These are phyloP conservation scores for Volvariella volvacea DNA, from an alignment of 1,284 basidiomycete species.

Conservation along the genomic window DNA sequence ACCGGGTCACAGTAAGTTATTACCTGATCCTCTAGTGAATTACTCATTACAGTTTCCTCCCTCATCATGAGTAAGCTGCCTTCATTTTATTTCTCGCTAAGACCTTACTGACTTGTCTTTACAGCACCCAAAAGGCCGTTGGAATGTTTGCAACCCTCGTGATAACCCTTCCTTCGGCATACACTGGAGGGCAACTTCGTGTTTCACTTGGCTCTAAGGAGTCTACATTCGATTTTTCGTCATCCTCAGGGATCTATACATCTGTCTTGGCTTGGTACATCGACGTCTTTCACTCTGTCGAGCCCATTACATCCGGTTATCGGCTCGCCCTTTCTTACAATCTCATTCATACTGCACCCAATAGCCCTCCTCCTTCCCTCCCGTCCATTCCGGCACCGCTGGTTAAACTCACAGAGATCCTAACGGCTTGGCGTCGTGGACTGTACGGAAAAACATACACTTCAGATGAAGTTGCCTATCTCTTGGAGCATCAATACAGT, in stretches of 20 bases:
- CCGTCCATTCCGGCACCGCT: neutral
- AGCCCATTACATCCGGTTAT: neutral
- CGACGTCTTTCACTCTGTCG: neutral
- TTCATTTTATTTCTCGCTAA: neutral
- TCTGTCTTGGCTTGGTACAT: neutral
- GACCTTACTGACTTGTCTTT: neutral
- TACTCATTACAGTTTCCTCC: conserved; percentile 15
- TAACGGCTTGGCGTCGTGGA: neutral
- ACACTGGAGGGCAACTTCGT: conserved; percentile 13
- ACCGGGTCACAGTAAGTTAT: conserved; percentile 35
- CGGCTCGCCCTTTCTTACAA: neutral
- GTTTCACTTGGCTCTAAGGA: neutral
- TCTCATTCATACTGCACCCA: neutral
- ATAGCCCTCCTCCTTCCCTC: neutral
- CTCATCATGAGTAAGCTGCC: conserved; percentile 21
- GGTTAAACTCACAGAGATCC: neutral
- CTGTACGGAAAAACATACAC: neutral
- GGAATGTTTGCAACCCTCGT: conserved; percentile 42
- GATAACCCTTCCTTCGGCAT: conserved; percentile 35
- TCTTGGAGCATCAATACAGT: neutral
- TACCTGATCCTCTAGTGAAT: neutral
- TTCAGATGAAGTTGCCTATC: neutral
- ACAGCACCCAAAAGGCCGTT: conserved; percentile 32
- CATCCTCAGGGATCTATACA: neutral
- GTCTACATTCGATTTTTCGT: neutral